A percentile compares a stretch with the other conserved stretches of the same genome.
These are phyloP conservation scores for Angomonas deanei DNA, from an alignment of 208 protist species.

Conservation along the genomic window DNA sequence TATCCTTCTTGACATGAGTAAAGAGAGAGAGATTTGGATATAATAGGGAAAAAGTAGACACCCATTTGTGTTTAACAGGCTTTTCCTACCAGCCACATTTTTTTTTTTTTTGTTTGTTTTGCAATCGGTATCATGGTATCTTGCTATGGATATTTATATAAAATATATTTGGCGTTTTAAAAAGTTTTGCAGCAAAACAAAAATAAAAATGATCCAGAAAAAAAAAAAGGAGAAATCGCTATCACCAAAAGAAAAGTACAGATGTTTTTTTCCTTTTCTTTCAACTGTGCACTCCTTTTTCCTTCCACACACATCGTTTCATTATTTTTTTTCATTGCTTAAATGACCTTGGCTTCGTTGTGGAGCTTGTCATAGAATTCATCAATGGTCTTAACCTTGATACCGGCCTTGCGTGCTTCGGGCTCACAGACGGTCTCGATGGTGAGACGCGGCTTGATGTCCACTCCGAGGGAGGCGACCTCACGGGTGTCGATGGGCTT, in stretches of 20 bases:
- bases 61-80: neutral
- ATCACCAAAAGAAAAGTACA: slow-evolving; percentile 2
- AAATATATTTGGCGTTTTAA: neutral
- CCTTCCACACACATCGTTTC: slow-evolving; percentile 1
- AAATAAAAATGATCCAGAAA: slow-evolving; percentile 1
- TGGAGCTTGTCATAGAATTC: slow-evolving; percentile 91
- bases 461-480: slow-evolving; percentile 72
- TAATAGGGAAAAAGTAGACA: neutral
- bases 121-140: too few relatives aligned
- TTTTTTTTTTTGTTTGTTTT: neutral
- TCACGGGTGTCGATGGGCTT: slow-evolving; percentile 88
- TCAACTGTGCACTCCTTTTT: neutral
- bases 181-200: neutral
- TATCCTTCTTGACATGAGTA: too few relatives aligned
- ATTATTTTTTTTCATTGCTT: slow-evolving; percentile 7
- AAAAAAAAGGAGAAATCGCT: slow-evolving; percentile 10
- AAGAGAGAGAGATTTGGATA: too few relatives aligned
- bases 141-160: too few relatives aligned
- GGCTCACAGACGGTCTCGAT: slow-evolving; percentile 79
- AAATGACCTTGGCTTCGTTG: slow-evolving; percentile 89
- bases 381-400: slow-evolving; percentile 88
- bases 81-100: too few relatives aligned
- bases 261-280: neutral
- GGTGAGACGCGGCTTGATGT: slow-evolving; percentile 66
- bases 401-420: slow-evolving; percentile 65